Evolutionary conservation across 2,329 filamentous ascomycete species (phyloP), one percentile per base, ranked within the genome.

Genomic region (Kalaharituber pfeilii): DNA sequence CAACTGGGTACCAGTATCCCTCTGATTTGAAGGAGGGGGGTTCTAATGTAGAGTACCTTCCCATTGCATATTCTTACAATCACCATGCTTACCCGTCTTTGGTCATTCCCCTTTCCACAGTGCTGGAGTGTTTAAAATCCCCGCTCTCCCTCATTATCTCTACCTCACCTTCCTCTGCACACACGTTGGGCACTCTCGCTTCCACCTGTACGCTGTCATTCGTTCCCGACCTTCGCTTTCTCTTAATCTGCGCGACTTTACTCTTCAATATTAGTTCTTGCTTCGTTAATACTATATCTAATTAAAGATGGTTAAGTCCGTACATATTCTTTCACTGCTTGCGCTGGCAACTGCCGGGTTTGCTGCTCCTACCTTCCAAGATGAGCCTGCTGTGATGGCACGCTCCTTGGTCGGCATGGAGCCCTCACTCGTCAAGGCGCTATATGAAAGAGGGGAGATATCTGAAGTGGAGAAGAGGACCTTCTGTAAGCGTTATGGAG

Each of bases 281-380:
- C n/a, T 24, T 25, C 15, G 18, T 47, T 22, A 24, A 47, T 47
- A 18, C 13, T 53, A 33, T 28, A 44, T 44, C 2, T 26, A 55
- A 57, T 39, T 29, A 27, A 54, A 20, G 50, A 58, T 56, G 57
- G 53, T 60, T 58, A 56, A 59, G 25, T 2, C 52, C 29, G 36
- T 58, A 51, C 39, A 49, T 53, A 49, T 54, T 42, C 51, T 56
- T 49, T 29, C 36, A 20, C 39, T 58, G 26, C 29, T 58, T 25
- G 51, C 49, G 36, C 50, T 58, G 29, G 49, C 52, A 9, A 47
- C 30, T 45, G 56, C 55, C 26, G 52, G 52, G 24, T 36, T 57
- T 36, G 54, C 30, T 33, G 18, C n/a, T 49, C 29, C 42, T 26
- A 15, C 9, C 18, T 49, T 27, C 18, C 52, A 30, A 11, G 6